These are phyloP conservation scores for Monosporozyma yasuniensis DNA, from an alignment of 805 yeast species.

Conservation along the genomic window DNA sequence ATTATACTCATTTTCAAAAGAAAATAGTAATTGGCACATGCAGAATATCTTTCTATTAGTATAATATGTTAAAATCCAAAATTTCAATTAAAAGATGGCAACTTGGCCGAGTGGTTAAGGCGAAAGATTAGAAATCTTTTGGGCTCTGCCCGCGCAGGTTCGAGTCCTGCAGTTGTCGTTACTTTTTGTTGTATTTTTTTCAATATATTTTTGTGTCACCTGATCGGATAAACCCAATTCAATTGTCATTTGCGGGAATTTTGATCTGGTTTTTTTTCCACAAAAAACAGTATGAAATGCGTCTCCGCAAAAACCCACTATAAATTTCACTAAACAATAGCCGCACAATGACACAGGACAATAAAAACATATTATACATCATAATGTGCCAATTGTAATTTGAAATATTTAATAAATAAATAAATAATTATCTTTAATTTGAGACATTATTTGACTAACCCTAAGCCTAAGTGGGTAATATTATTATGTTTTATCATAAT, in stretches of 20 bases:
- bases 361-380: too few relatives aligned
- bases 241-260: background rate
- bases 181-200: slow-evolving; percentile 31
- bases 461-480: background rate
- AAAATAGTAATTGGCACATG: too few relatives aligned
- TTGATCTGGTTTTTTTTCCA: background rate
- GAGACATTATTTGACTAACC: background rate
- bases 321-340: too few relatives aligned
- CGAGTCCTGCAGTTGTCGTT: slow-evolving; percentile 67
- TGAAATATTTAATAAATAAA: too few relatives aligned
- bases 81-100: slow-evolving; percentile 20
- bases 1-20: too few relatives aligned
- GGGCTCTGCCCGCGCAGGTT: slow-evolving; percentile 54
- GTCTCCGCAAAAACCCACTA: background rate
- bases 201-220: background rate
- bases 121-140: slow-evolving; percentile 51
- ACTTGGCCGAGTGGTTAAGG: slow-evolving; percentile 59
- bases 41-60: too few relatives aligned
- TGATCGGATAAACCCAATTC: background rate
- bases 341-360: too few relatives aligned
- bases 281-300: background rate
- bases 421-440: too few relatives aligned
- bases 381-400: too few relatives aligned
- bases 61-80: background rate
- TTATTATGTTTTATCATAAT: background rate